Evolutionary conservation across 129 eudicot genomes (phyloP).

Genomic region (Daucus carota): DNA sequence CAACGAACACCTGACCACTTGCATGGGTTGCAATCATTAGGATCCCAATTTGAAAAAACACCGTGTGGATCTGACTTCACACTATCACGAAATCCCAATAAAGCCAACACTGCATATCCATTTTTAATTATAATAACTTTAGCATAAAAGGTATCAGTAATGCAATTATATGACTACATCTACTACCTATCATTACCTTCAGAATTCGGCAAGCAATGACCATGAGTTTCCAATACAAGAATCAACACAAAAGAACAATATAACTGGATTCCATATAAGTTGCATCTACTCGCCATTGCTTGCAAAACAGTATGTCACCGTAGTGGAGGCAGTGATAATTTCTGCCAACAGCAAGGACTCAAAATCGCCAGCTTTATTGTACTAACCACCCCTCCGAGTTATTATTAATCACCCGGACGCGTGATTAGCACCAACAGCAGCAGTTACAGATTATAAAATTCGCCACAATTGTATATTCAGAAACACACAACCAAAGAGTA

Average conservation of each 20-base stretch:
- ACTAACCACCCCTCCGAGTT: constrained; percentile 38
- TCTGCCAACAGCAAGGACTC: constrained; percentile 56
- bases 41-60: constrained; percentile 63
- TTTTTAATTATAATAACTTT: background rate
- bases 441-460: constrained; percentile 7
- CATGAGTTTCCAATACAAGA: constrained; percentile 34
- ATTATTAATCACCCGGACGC: constrained; percentile 28
- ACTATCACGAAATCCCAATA: constrained; percentile 57
- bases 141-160: background rate
- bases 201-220: constrained; percentile 42
- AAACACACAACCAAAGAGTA: constrained; percentile 17
- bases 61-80: constrained; percentile 59
- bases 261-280: constrained; percentile 33
- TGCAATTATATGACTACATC: background rate
- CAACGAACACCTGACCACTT: constrained; percentile 74
- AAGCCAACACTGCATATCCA: constrained; percentile 47
- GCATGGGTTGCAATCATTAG: constrained; percentile 51
- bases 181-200: constrained; percentile 44
- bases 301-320: constrained; percentile 27
- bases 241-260: constrained; percentile 34
- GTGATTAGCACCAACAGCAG: constrained; percentile 14
- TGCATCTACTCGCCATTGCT: constrained; percentile 78
- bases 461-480: background rate
- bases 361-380: constrained; percentile 51
- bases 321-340: constrained; percentile 44